These are phyloP conservation scores for Seiridium cupressi DNA, from an alignment of 2,329 filamentous ascomycete species.

Conservation along the genomic window DNA sequence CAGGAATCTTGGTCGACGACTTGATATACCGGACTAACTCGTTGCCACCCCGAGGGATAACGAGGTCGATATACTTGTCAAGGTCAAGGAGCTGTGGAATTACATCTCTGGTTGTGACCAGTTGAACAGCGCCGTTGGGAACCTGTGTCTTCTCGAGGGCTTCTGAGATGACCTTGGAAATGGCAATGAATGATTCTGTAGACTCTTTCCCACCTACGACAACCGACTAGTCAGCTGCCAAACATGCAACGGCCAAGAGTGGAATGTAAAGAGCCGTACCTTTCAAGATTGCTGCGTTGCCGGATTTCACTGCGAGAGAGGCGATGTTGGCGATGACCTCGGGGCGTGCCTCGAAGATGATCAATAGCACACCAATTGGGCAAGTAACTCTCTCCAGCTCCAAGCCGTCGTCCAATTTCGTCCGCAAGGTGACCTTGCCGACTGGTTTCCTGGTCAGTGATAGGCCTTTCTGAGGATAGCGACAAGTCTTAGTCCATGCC, in stretches of 20 bases:
- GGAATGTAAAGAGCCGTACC: constrained; percentile 38
- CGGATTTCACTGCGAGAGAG: constrained; percentile 92
- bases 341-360: constrained; percentile 96
- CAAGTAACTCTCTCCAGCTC: constrained; percentile 85
- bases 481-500: not conserved
- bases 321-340: constrained; percentile 99
- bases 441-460: constrained; percentile 46
- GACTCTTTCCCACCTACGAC: constrained; percentile 84
- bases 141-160: constrained; percentile 73
- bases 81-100: constrained; percentile 85
- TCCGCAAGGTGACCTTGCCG: constrained; percentile 79
- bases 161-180: constrained; percentile 78
- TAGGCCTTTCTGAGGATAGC: too few relatives aligned
- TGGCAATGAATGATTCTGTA: constrained; percentile 89
- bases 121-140: constrained; percentile 83
- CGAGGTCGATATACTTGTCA: constrained; percentile 87
- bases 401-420: constrained; percentile 81
- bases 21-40: constrained; percentile 91
- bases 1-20: constrained; percentile 86
- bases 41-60: constrained; percentile 89
- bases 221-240: not conserved
- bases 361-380: constrained; percentile 94
- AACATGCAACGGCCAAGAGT: not conserved
- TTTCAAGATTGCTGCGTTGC: constrained; percentile 95
- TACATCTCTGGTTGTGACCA: constrained; percentile 89